Evolutionary conservation across 176 grass and related monocot genomes (phyloP).

Genomic region (Rhynchospora tenuis): DNA sequence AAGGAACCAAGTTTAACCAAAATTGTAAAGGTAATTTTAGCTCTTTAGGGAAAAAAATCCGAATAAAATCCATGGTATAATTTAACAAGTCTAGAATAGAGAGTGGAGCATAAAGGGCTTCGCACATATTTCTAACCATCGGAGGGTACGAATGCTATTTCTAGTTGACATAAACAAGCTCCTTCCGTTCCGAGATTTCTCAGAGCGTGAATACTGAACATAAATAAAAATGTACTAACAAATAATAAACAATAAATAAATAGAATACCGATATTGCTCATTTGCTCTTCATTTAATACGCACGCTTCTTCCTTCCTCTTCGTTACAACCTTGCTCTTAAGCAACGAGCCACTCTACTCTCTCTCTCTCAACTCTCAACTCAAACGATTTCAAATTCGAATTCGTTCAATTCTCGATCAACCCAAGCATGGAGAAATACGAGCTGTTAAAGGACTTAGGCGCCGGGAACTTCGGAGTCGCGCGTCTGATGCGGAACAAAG

Average conservation of each 20-base stretch:
- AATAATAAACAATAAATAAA: neutral
- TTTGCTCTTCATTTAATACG: neutral
- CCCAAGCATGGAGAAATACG: slow-evolving; percentile 66
- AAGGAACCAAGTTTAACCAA: too few species aligned
- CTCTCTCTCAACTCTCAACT: slow-evolving; percentile 1
- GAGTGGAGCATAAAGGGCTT: neutral
- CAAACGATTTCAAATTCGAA: neutral
- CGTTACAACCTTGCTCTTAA: neutral
- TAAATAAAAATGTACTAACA: neutral
- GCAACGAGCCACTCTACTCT: neutral
- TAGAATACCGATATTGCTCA: neutral
- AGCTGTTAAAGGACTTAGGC: slow-evolving; percentile 77
- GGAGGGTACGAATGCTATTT: neutral
- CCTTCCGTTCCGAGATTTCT: neutral
- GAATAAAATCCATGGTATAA: neutral
- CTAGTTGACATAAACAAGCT: neutral
- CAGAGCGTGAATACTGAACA: neutral
- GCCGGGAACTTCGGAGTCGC: slow-evolving; percentile 80
- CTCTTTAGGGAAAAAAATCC: too few species aligned
- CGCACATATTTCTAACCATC: neutral
- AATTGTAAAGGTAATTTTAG: too few species aligned
- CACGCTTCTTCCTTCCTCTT: neutral
- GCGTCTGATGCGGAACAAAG: slow-evolving; percentile 72
- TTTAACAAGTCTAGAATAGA: neutral
- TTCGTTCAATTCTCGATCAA: neutral